Evolutionary conservation across 1,284 basidiomycete genomes (phyloP), one percentile per base, ranked within the genome.

Genomic region (Ceratobasidium sp.): DNA sequence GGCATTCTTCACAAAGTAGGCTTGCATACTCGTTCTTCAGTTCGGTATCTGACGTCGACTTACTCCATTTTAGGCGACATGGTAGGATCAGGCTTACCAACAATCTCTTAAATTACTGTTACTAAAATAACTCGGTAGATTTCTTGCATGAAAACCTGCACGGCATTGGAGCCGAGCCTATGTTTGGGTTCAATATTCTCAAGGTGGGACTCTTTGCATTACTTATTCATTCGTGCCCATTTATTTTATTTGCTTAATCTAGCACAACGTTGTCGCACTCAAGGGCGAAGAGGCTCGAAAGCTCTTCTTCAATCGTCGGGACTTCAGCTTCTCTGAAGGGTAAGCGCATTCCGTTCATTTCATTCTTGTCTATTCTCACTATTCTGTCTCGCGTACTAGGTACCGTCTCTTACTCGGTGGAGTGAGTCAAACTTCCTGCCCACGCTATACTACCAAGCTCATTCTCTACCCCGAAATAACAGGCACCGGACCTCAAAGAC

Each of bases 231-330:
- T 27, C 6, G 47, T 8, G 65, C 50, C 54, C 19, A 33, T 24
- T 24, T 19, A 51, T 7, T 14, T 48, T 5, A 11, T 11, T 41
- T 11, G 36, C 36, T 41, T 41, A 11, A 19, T 22, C 31, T 50
- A 71, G 66, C 66, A 71, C 54, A 45, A 71, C n/a, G 66, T 71
- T 45, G 66, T 71, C 14, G 66, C 54, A 1, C 6, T 71, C n/a
- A 54, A 27, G 11, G 66, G 66, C 24, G 66, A 71, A 50, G 54
- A 71, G 44, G 66, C 66, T 36, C 66, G 66, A 11, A 71, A 71
- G 45, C 11, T 45, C 5, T 71, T 71, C 22, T 71, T 71, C 29
- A 54, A 71, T 47, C 53, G 47, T 1, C 27, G 50, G 8, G 54
- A 59, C 44, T 29, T 71, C 24, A 71, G 66, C 15, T 71, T 71